A percentile compares a stretch with the other conserved stretches of the same genome.
Evolutionary conservation across 179 eudicot species (phyloP).

Genomic region (Camellia oleifera): DNA sequence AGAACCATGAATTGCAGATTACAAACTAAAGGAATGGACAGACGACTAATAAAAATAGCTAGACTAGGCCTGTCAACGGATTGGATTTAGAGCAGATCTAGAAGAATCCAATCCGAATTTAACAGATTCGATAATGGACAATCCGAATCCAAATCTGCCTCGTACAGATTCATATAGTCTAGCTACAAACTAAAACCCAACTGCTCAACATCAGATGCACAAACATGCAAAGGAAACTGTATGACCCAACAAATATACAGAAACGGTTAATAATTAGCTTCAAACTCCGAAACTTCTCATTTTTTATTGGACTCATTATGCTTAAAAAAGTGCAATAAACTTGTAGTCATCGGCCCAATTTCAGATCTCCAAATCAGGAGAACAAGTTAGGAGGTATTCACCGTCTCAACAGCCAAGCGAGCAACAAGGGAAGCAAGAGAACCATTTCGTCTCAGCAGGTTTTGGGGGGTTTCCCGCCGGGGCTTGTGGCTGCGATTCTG

Average conservation of each 20-base stretch:
- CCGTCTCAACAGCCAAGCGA: slow-evolving; percentile 26
- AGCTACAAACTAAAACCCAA: too few species aligned
- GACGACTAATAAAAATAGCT: not conserved
- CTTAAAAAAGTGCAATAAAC: not conserved
- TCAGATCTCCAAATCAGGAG: not conserved
- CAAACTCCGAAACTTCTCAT: slow-evolving; percentile 2
- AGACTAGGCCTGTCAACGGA: not conserved
- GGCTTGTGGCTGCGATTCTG: slow-evolving; percentile 3
- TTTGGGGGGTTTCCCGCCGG: slow-evolving; percentile 8
- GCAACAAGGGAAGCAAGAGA: slow-evolving; percentile 34
- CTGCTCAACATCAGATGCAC: too few species aligned
- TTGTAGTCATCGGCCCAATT: not conserved
- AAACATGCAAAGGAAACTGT: not conserved
- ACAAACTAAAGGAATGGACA: not conserved
- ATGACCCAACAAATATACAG: not conserved
- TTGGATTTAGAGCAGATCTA: too few species aligned
- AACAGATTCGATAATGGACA: too few species aligned
- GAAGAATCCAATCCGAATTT: too few species aligned
- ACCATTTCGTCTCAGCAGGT: slow-evolving; percentile 26
- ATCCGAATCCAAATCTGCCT: too few species aligned
- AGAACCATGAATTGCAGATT: not conserved
- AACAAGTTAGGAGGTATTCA: not conserved
- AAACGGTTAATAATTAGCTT: not conserved
- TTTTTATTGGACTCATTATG: not conserved
- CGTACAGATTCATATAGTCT: too few species aligned